Percentiles rank a stretch among this genome's conserved stretches.
Conservation (phyloP, 2,329 filamentous ascomycete genomes). For the Xylaria sp. region DNA sequence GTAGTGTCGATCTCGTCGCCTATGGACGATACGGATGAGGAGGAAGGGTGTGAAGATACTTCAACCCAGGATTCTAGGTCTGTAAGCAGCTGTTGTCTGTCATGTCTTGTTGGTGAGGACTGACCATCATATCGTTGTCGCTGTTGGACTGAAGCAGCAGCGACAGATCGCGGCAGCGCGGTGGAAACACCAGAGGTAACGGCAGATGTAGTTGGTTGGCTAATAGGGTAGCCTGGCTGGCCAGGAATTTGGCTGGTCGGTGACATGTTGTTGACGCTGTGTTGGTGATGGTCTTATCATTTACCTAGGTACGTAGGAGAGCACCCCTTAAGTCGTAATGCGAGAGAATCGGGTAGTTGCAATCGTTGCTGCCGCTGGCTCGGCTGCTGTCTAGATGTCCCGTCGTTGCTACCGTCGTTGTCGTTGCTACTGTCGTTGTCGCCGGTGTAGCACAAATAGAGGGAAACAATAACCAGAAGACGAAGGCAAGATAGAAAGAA, state of each 20-base stretch:
- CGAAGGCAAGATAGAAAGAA: not conserved
- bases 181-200: slow-evolving; percentile 25
- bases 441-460: not conserved
- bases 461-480: not conserved
- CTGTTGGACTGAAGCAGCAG: slow-evolving; percentile 37
- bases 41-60: slow-evolving; percentile 90
- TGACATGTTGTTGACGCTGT: slow-evolving; percentile 26
- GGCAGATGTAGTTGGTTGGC: slow-evolving; percentile 38
- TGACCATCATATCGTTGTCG: slow-evolving; percentile 48
- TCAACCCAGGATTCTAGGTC: slow-evolving; percentile 93
- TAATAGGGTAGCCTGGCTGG: slow-evolving; percentile 42
- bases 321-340: not conserved
- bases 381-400: too few species aligned
- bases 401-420: not conserved
- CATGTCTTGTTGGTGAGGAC: slow-evolving; percentile 30
- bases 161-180: slow-evolving; percentile 29
- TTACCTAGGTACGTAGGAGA: not conserved
- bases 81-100: slow-evolving; percentile 43
- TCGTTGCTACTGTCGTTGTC: not conserved
- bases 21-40: slow-evolving; percentile 88
- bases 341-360: not conserved
- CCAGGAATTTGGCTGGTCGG: slow-evolving; percentile 39
- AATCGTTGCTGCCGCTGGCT: not conserved
- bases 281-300: slow-evolving; percentile 4
- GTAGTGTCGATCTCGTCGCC: slow-evolving; percentile 92